phyloP scores from a whole-genome alignment of 257 asterid genomes.

The Penstemon newberryi region DNA sequence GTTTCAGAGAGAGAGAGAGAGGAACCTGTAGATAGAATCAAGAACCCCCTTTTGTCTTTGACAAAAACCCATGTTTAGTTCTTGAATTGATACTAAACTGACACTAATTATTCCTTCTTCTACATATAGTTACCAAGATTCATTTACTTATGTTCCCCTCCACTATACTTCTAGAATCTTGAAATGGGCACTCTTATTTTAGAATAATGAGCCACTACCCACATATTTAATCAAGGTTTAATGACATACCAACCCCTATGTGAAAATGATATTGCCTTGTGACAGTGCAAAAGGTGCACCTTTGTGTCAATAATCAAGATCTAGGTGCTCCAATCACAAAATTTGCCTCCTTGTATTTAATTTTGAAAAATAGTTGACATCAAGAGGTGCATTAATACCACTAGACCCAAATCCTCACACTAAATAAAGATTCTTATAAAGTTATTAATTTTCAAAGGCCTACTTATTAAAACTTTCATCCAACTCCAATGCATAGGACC shows the following conservation, averaged over 20 bases:
- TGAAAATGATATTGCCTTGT: conserved; percentile 24
- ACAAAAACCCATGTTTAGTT: conserved; percentile 26
- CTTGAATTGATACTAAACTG: not conserved
- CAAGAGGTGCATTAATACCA: conserved; percentile 31
- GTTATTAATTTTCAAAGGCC: conserved; percentile 16
- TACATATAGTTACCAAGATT: conserved; percentile 14
- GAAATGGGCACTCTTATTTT: conserved; percentile 26
- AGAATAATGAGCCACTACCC: conserved; percentile 9
- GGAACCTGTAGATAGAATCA: conserved; percentile 27
- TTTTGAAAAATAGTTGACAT: conserved; percentile 30
- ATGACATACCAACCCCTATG: conserved; percentile 30
- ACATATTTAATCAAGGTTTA: conserved; percentile 6
- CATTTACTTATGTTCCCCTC: conserved; percentile 20
- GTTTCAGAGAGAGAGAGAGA: not conserved
- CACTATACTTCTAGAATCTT: conserved; percentile 27
- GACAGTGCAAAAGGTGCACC: conserved; percentile 18
- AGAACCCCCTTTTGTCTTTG: conserved; percentile 29
- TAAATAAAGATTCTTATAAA: conserved; percentile 15
- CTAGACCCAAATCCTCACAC: conserved; percentile 10
- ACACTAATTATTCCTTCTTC: not conserved
- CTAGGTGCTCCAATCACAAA: conserved; percentile 26
- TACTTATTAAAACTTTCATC: conserved; percentile 18
- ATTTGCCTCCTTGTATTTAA: conserved; percentile 30
- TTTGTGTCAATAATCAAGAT: conserved; percentile 17
- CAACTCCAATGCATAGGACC: conserved; percentile 13